A percentile compares a stretch with the other conserved stretches of the same genome.
phyloP scores from a whole-genome alignment of 2,329 filamentous ascomycete genomes.

The Trichoderma simmonsii region DNA sequence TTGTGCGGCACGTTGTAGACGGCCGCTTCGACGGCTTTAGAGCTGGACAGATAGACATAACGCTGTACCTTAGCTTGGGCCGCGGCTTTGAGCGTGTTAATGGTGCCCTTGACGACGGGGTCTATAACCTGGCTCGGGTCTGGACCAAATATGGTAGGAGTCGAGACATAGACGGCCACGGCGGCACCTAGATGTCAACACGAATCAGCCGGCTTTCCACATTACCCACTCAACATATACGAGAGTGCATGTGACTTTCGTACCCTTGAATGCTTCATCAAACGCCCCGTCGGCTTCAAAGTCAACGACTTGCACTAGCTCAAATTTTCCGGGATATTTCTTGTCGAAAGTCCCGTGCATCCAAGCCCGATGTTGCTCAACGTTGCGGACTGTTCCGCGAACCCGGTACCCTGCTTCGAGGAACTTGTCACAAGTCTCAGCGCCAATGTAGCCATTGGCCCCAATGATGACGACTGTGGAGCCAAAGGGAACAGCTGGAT shows the following conservation, averaged over 20 bases:
- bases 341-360: background rate
- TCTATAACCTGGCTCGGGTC: background rate
- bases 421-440: background rate
- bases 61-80: background rate
- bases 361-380: background rate
- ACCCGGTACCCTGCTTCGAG: background rate
- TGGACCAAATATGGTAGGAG: background rate
- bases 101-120: background rate
- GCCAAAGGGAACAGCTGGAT: background rate
- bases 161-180: background rate
- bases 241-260: too few relatives aligned
- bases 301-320: background rate
- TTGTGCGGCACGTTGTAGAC: background rate
- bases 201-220: background rate
- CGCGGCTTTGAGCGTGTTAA: background rate
- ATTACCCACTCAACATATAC: background rate
- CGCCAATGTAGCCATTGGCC: background rate
- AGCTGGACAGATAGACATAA: background rate
- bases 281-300: background rate
- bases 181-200: background rate
- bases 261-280: background rate
- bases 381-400: background rate
- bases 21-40: background rate
- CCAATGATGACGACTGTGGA: background rate
- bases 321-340: background rate